Percentiles rank a stretch among this genome's conserved stretches.
These are phyloP conservation scores for Anisodus tanguticus DNA, from an alignment of 257 asterid genomes.

Conservation along the genomic window DNA sequence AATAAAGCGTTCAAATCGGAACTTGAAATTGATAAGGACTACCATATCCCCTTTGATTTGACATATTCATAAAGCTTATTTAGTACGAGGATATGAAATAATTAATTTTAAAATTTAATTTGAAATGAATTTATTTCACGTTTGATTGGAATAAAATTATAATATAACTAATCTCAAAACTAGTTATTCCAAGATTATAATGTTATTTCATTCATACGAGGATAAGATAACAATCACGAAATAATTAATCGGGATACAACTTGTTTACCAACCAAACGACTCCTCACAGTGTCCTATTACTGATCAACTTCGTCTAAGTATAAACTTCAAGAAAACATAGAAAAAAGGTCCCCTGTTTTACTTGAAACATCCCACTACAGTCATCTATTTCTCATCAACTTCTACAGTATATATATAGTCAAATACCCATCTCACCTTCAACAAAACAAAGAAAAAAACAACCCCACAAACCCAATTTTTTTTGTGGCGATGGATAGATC, in stretches of 20 bases:
- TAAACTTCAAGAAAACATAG: background rate
- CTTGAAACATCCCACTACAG: background rate
- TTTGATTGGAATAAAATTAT: no score
- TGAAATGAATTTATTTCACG: no score
- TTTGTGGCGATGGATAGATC: slow-evolving; percentile 14
- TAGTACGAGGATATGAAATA: no score
- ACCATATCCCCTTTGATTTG: background rate
- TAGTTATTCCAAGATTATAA: no score
- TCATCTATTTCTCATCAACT: background rate
- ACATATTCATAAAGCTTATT: background rate
- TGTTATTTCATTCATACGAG: no score
- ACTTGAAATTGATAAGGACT: background rate
- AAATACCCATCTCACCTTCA: background rate
- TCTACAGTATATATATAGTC: background rate
- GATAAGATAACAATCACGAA: no score
- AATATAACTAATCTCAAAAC: no score
- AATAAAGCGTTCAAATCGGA: background rate
- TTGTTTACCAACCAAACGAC: no score
- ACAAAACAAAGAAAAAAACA: background rate
- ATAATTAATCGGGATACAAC: no score
- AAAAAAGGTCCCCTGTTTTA: background rate
- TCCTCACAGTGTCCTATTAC: background rate
- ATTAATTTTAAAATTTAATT: no score
- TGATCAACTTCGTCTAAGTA: background rate
- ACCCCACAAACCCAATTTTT: background rate